Evolutionary conservation across 306 rosid genomes (phyloP).

Genomic region (Comarum palustre): DNA sequence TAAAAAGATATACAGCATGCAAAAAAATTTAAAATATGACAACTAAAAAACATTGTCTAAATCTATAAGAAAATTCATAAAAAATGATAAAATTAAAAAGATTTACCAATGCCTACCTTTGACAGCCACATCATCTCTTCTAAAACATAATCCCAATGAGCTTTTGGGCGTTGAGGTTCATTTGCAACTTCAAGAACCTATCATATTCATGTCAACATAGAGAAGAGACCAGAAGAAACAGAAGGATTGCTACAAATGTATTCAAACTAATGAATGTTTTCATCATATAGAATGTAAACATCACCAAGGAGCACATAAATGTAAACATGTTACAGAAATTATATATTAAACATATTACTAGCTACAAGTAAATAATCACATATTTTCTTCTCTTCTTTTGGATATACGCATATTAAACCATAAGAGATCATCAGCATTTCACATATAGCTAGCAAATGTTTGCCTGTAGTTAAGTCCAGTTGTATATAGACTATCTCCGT

Average conservation of each 20-base stretch:
- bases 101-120: slow-evolving; percentile 48
- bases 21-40: background rate
- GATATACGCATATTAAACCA: background rate
- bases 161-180: slow-evolving; percentile 82
- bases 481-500: background rate
- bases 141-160: slow-evolving; percentile 99
- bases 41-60: background rate
- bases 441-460: background rate
- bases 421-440: background rate
- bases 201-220: slow-evolving; percentile 21
- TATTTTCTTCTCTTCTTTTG: background rate
- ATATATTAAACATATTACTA: background rate
- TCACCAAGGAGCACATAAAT: background rate
- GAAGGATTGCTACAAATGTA: slow-evolving; percentile 12
- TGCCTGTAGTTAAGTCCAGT: background rate
- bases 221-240: slow-evolving; percentile 28
- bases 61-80: background rate
- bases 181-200: slow-evolving; percentile 88
- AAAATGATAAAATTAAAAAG: background rate
- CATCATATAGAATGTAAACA: slow-evolving; percentile 1
- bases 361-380: background rate
- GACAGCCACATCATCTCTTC: slow-evolving; percentile 99
- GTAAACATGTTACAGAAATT: background rate
- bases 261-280: slow-evolving; percentile 14
- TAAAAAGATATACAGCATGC: background rate